Conservation (phyloP, 148 eudicot genomes). For the Pharnaceum exiguum region DNA sequence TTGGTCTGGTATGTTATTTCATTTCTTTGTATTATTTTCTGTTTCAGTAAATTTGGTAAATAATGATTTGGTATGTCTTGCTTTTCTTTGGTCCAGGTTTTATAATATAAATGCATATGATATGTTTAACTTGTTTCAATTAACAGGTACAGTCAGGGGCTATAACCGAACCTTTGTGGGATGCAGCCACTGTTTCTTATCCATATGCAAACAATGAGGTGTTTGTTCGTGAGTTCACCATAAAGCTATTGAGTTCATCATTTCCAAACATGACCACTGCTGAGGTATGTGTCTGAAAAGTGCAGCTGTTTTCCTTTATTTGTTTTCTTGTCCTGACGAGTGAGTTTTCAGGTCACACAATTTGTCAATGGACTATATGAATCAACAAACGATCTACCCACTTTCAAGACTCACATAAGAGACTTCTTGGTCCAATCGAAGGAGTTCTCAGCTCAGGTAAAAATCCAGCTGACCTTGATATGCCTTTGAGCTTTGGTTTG, state of each 20-base stretch:
- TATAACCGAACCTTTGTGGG: constrained; percentile 91
- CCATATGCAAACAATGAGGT: constrained; percentile 72
- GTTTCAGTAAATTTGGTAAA: too few relatives aligned
- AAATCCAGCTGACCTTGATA: not conserved
- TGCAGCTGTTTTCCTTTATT: not conserved
- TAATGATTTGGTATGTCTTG: too few relatives aligned
- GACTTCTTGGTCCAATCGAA: constrained; percentile 97
- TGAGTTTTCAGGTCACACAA: constrained; percentile 64
- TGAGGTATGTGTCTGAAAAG: constrained; percentile 47
- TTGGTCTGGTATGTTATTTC: constrained; percentile 54
- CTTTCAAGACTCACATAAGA: constrained; percentile 88
- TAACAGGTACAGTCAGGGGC: constrained; percentile 75
- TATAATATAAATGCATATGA: too few relatives aligned
- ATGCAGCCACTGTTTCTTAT: constrained; percentile 64
- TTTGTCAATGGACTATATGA: constrained; percentile 85
- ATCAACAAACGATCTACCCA: constrained; percentile 65
- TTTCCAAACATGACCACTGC: constrained; percentile 87
- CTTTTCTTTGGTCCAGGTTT: too few relatives aligned
- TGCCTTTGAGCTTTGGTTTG: not conserved
- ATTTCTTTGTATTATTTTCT: too few relatives aligned
- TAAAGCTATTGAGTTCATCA: constrained; percentile 77
- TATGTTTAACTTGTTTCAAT: too few relatives aligned
- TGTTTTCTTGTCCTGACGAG: not conserved
- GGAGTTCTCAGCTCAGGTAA: constrained; percentile 96
- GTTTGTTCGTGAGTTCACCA: constrained; percentile 85